phyloP scores from a whole-genome alignment of 208 protist genomes.

The Trichomonas gallinae region DNA sequence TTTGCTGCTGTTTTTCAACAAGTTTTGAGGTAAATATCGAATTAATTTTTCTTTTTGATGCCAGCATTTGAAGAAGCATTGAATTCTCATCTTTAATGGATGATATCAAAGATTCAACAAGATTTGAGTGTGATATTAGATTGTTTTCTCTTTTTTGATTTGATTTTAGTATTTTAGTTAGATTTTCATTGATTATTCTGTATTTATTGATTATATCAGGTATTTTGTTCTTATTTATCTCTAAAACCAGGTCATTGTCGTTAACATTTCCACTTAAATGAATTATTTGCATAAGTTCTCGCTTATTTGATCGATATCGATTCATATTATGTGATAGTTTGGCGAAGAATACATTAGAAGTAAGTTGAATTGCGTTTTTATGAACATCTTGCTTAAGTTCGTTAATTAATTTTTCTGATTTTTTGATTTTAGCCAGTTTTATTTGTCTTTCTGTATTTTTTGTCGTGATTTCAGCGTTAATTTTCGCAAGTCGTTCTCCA shows the following conservation, averaged over 20 bases:
- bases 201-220: not conserved
- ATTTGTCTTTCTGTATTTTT: not conserved
- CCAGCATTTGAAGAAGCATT: not conserved
- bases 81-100: not conserved
- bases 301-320: not conserved
- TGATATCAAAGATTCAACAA: not conserved
- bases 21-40: not conserved
- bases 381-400: not conserved
- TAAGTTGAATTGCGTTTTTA: not conserved
- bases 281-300: not conserved
- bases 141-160: not conserved
- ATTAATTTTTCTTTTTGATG: not conserved
- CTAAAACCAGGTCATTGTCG: not conserved
- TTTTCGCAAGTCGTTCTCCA: not conserved
- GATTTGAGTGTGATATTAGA: not conserved
- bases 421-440: not conserved
- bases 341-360: not conserved
- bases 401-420: not conserved
- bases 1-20: not conserved
- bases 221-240: not conserved
- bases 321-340: not conserved
- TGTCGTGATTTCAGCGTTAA: not conserved
- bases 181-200: not conserved
- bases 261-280: not conserved
- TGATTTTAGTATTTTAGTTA: not conserved